Evolutionary conservation across 2,329 filamentous ascomycete species (phyloP).

Genomic region (Diaporthe citrichinensis): DNA sequence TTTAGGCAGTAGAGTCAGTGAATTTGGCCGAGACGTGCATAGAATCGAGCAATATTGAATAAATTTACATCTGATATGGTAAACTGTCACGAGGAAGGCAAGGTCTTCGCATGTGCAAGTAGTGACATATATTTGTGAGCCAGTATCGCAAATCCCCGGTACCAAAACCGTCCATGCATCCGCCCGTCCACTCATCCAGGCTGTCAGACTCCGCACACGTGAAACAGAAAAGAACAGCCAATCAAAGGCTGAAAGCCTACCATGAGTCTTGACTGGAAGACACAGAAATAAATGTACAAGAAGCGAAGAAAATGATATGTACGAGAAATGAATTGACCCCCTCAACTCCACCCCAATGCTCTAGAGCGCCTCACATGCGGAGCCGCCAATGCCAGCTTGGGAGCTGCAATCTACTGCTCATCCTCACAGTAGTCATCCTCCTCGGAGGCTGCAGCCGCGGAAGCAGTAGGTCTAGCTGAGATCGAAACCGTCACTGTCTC

Average conservation of each 20-base stretch:
- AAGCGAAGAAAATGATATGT: background rate
- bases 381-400: background rate
- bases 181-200: background rate
- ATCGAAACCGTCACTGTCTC: background rate
- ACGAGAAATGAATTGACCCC: background rate
- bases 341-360: background rate
- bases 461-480: background rate
- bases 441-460: background rate
- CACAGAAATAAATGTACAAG: background rate
- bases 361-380: background rate
- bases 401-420: background rate
- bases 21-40: background rate
- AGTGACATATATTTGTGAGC: background rate
- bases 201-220: background rate
- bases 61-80: no score
- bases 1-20: background rate
- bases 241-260: background rate
- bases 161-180: background rate
- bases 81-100: background rate
- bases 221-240: background rate
- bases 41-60: no score
- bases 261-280: no score
- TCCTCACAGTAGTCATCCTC: conserved; percentile 30
- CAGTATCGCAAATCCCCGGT: background rate
- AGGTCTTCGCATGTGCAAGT: background rate